These are phyloP conservation scores for Liriodendron chinense DNA, from an alignment of 164 flowering plant species.

Conservation along the genomic window DNA sequence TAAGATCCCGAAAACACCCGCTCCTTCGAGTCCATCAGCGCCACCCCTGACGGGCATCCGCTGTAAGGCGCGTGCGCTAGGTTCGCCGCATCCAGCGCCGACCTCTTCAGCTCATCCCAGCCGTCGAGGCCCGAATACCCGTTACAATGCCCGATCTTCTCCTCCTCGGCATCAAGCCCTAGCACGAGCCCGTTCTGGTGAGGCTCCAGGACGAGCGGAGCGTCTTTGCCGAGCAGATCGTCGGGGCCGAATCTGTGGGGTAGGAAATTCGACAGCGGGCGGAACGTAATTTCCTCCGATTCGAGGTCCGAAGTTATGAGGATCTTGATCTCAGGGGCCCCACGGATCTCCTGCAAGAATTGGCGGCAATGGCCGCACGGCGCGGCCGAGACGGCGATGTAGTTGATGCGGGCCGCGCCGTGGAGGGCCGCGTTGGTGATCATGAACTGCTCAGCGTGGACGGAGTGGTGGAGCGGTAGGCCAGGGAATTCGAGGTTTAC, in stretches of 20 bases:
- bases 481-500: slow-evolving; percentile 86
- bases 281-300: slow-evolving; percentile 13
- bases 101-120: slow-evolving; percentile 12
- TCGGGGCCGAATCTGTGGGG: slow-evolving; percentile 73
- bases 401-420: slow-evolving; percentile 32
- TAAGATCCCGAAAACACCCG: slow-evolving; percentile 66
- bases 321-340: slow-evolving; percentile 47
- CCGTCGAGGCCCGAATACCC: not conserved
- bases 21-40: slow-evolving; percentile 60
- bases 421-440: slow-evolving; percentile 63
- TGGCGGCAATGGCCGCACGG: slow-evolving; percentile 99
- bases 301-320: slow-evolving; percentile 24
- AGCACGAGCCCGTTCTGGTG: slow-evolving; percentile 40
- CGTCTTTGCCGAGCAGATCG: slow-evolving; percentile 50
- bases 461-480: slow-evolving; percentile 78
- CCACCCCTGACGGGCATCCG: slow-evolving; percentile 82
- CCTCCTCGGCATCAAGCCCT: not conserved
- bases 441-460: slow-evolving; percentile 94
- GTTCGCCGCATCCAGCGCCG: slow-evolving; percentile 78
- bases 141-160: not conserved
- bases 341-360: slow-evolving; percentile 79
- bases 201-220: slow-evolving; percentile 60
- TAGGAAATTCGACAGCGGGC: slow-evolving; percentile 39
- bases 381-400: slow-evolving; percentile 77
- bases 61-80: slow-evolving; percentile 83